Evolutionary conservation across 2,329 filamentous ascomycete species (phyloP), one percentile per base, ranked within the genome.

Genomic region (Aspergillus sp.): DNA sequence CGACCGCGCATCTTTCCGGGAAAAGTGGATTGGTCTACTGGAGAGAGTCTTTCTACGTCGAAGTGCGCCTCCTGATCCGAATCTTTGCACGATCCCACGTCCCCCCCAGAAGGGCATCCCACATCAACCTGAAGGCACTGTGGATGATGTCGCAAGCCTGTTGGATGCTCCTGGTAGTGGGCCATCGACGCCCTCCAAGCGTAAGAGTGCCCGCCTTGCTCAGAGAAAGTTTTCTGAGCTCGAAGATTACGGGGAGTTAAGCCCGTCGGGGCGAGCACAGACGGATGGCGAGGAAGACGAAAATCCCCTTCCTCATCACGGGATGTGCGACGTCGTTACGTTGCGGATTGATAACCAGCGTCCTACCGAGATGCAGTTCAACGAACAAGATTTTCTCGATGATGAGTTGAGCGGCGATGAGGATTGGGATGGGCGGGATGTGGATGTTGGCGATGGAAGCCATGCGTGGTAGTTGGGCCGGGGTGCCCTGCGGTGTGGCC

Each of bases 1-100:
- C 56, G 84, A 91, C 65, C 84, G 93, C 40, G 88, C 88, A 16
- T 81, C 81, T n/a, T 87, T 97, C 64, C 83, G 92, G 36, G 84
- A 88, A 59, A 82, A 84, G 58, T 96, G 91, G 89, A 85, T 85
- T 46, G 78, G 81, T n/a, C 85, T 80, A 57, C 76, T 97, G 47
- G 81, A 85, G 50, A 78, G 76, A 11, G 67, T 72, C 1, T 79
- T 78, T 47, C 60, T 76, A 14, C 64, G 75, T 32, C 63, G 55
- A n/a, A 65, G 64, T 31, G 13, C 51, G 9, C 63, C 66, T 3
- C 72, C 71, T 10, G 55, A 71, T 36, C 64, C 69, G 1, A 60
- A 56, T 21, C 52, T 62, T n/a, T 60, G 58, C 17, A 66, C 63
- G 5, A 53, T 71, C 19, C 59, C 48, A 4, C 62, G 54, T 45